Percentiles rank a stretch among this genome's conserved stretches.
These are phyloP conservation scores for Erigeron canadensis DNA, from an alignment of 129 eudicot genomes.

Conservation along the genomic window DNA sequence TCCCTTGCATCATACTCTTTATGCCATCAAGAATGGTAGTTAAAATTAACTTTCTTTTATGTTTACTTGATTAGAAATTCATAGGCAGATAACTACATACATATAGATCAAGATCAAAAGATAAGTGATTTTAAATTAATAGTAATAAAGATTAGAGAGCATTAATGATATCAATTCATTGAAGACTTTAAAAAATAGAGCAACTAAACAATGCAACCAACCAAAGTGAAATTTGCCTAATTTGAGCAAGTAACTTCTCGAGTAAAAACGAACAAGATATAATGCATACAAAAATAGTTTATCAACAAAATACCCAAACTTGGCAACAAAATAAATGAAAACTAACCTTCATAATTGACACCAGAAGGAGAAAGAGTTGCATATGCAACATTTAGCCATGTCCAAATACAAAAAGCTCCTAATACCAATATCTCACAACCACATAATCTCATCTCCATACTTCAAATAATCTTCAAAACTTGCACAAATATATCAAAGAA, in stretches of 20 bases:
- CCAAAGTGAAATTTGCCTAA: slow-evolving; percentile 21
- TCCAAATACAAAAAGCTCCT: slow-evolving; percentile 40
- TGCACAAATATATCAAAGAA: slow-evolving; percentile 26
- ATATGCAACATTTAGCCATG: slow-evolving; percentile 48
- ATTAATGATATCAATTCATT: neutral
- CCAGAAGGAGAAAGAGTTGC: slow-evolving; percentile 98
- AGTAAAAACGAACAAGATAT: slow-evolving; percentile 17
- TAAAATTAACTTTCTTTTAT: neutral
- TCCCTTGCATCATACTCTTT: neutral
- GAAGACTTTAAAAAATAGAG: slow-evolving; percentile 4
- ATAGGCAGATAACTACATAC: slow-evolving; percentile 4
- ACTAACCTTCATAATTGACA: slow-evolving; percentile 91
- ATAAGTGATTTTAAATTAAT: no score
- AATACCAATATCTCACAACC: slow-evolving; percentile 42
- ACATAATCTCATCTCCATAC: slow-evolving; percentile 49
- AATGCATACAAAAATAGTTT: slow-evolving; percentile 17
- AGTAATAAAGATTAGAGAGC: neutral
- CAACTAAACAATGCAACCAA: neutral
- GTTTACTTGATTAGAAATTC: neutral
- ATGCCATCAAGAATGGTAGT: slow-evolving; percentile 15
- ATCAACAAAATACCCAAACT: slow-evolving; percentile 19
- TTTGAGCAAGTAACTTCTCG: slow-evolving; percentile 13
- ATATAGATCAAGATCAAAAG: neutral
- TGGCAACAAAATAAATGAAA: slow-evolving; percentile 26
- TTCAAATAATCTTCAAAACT: slow-evolving; percentile 37